Base-by-base conservation (phyloP, 2,329 filamentous ascomycete genomes). In the Sporothrix dimorphospora region DNA sequence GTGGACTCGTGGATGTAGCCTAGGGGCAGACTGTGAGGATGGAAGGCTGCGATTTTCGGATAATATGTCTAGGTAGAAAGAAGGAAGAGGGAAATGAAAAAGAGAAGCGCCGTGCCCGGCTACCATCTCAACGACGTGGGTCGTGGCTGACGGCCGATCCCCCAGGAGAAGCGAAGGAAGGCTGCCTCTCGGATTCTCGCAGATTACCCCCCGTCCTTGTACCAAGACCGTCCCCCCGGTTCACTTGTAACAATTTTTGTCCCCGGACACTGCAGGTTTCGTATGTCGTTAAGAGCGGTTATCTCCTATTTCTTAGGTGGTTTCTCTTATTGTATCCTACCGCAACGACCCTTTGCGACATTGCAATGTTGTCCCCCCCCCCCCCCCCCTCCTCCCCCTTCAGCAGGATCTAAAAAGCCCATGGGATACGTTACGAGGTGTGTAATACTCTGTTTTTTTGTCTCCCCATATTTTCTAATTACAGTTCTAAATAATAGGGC, bases 101-200 rank as follows among this genome's bases (percentile, higher is more conserved):
- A 61, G 30, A 16, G 30, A 40, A 21, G 59, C n/a, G 7, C 30
- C 57, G 57, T 21, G 38, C 34, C 42, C 34, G 9, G 57, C 57
- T 42, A 21, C 4, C 59, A 45, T 63, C 38, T 40, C 34, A 24
- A 61, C 57, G n/a, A 45, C 38, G 11, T 21, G 19, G 55, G 40
- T 21, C 34, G 55, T 61, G 55, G 55, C 55, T 61, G 34, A 40
- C 34, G 30, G 55, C 19, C 55, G 30, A 40, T 61, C 30, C 55
- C 55, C 19, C 47, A 38, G 19, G 34, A 61, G 34, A 42, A 40
- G 16, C 57, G 34, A 61, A 40, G 11, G 34, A 40, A 24, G 34
- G 57, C n/a, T 24, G 34, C 57, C 57, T 42, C 57, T 24, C n/a
- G 34, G 57, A 61, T 40, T 40, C 57, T 61, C 34, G 19, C 57